Evolutionary conservation across 2,329 filamentous ascomycete genomes (phyloP).

Genomic region (Calonectria pseudoreteaudii): DNA sequence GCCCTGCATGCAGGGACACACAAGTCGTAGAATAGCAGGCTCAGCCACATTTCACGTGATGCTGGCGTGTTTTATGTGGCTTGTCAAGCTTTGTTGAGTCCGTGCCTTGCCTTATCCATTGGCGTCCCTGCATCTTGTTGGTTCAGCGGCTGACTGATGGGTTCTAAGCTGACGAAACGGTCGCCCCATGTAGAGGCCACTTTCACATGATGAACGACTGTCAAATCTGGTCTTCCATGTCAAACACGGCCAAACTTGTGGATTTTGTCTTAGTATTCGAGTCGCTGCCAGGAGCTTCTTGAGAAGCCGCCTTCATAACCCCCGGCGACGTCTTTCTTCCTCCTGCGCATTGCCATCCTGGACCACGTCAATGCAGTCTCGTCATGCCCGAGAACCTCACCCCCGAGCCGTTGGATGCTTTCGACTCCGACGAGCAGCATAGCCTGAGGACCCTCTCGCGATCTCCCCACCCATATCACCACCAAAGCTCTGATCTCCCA

Average conservation of each 20-base stretch:
- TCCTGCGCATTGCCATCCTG: conserved; percentile 36
- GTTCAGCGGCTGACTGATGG: conserved; percentile 35
- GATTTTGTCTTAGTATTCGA: conserved; percentile 28
- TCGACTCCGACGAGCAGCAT: conserved; percentile 51
- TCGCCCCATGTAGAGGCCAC: conserved; percentile 42
- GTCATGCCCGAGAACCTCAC: conserved; percentile 61
- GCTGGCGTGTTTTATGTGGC: conserved; percentile 17
- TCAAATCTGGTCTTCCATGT: conserved; percentile 27
- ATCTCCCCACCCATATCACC: conserved; percentile 77
- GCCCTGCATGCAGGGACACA: not conserved
- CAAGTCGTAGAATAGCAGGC: not conserved
- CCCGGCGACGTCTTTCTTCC: conserved; percentile 17
- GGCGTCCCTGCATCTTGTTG: conserved; percentile 31
- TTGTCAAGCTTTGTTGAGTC: conserved; percentile 21
- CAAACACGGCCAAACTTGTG: conserved; percentile 36
- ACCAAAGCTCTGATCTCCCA: conserved; percentile 66
- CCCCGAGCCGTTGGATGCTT: conserved; percentile 48
- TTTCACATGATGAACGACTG: conserved; percentile 44
- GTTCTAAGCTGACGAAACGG: conserved; percentile 41
- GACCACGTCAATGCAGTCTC: conserved; percentile 45
- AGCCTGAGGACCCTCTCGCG: conserved; percentile 65
- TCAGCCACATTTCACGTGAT: conserved; percentile 27
- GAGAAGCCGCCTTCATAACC: conserved; percentile 16
- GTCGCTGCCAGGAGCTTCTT: conserved; percentile 28
- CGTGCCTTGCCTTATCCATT: conserved; percentile 4